Evolutionary conservation across 2,329 filamentous ascomycete species (phyloP).

Genomic region (Colletotrichum sp.): DNA sequence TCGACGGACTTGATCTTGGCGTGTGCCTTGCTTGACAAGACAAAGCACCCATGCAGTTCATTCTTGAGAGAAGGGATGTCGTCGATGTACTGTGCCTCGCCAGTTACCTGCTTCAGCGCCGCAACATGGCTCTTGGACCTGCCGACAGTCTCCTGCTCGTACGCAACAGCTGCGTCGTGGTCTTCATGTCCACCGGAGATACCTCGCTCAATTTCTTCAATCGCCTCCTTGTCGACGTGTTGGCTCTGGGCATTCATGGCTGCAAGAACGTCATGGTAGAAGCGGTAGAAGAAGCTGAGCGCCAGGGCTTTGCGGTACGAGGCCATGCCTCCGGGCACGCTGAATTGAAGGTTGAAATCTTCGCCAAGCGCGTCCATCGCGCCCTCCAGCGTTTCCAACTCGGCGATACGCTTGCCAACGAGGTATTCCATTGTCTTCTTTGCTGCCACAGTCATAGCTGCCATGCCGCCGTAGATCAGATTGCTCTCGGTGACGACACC

Average conservation of each 20-base stretch:
- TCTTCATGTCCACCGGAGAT: slow-evolving; percentile 85
- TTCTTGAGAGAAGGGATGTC: slow-evolving; percentile 89
- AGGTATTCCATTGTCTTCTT: slow-evolving; percentile 79
- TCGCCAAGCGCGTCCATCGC: slow-evolving; percentile 87
- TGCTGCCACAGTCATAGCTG: slow-evolving; percentile 86
- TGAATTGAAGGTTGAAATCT: slow-evolving; percentile 88
- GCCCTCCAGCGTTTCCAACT: slow-evolving; percentile 84
- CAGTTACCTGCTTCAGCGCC: slow-evolving; percentile 90
- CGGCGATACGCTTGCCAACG: slow-evolving; percentile 78
- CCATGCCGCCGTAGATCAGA: slow-evolving; percentile 95
- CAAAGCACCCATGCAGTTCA: slow-evolving; percentile 86
- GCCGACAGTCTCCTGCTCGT: slow-evolving; percentile 82
- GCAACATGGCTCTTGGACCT: slow-evolving; percentile 88
- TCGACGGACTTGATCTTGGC: slow-evolving; percentile 85
- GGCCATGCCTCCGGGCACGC: slow-evolving; percentile 96
- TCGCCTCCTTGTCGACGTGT: slow-evolving; percentile 72
- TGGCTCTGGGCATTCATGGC: slow-evolving; percentile 55
- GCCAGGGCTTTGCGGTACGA: slow-evolving; percentile 92
- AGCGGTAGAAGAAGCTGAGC: slow-evolving; percentile 94
- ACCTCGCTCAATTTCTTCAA: slow-evolving; percentile 83
- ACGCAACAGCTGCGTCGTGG: slow-evolving; percentile 73
- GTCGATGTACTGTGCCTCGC: slow-evolving; percentile 95
- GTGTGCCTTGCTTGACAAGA: slow-evolving; percentile 86
- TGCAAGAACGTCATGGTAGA: slow-evolving; percentile 87
- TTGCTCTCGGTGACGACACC: slow-evolving; percentile 76